Evolutionary conservation across 163 green algal species (phyloP).

Genomic region (Chlamydomonas reinhardtii): DNA sequence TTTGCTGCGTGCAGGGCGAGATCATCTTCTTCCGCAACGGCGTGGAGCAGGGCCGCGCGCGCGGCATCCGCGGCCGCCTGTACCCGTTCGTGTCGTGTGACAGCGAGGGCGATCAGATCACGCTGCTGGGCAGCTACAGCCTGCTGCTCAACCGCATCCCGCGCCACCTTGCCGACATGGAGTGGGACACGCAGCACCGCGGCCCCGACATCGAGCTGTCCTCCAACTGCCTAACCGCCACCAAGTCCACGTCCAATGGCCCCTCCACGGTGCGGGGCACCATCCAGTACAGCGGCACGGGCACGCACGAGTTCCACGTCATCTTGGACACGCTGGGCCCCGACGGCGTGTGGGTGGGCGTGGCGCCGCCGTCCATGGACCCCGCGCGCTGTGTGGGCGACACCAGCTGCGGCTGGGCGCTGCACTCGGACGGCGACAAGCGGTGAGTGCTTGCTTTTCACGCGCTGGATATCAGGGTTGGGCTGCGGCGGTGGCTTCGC

Average conservation of each 20-base stretch:
- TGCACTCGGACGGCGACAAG: slow-evolving; percentile 75
- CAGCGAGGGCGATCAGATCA: slow-evolving; percentile 69
- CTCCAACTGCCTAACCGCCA: slow-evolving; percentile 75
- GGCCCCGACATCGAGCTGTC: slow-evolving; percentile 70
- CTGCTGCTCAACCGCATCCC: slow-evolving; percentile 71
- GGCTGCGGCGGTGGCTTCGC: too few species aligned
- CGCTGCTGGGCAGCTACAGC: slow-evolving; percentile 72
- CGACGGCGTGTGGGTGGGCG: slow-evolving; percentile 76
- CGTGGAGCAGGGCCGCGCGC: slow-evolving; percentile 69
- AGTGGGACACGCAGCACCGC: slow-evolving; percentile 74
- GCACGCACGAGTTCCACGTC: slow-evolving; percentile 74
- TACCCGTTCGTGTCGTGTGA: slow-evolving; percentile 79
- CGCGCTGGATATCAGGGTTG: too few species aligned
- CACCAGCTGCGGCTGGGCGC: slow-evolving; percentile 65
- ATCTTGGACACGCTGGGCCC: slow-evolving; percentile 74
- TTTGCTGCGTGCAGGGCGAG: slow-evolving; percentile 54
- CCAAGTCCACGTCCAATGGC: slow-evolving; percentile 61
- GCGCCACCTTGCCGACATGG: slow-evolving; percentile 71
- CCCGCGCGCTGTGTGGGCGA: slow-evolving; percentile 66
- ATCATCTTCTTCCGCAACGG: slow-evolving; percentile 78
- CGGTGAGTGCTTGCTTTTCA: slow-evolving; percentile 48
- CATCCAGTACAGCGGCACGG: slow-evolving; percentile 68
- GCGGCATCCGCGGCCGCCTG: slow-evolving; percentile 70
- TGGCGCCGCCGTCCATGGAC: slow-evolving; percentile 64
- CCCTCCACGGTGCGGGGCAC: slow-evolving; percentile 70